These are phyloP conservation scores for Scutellaria minor DNA, from an alignment of 257 asterid species.

Conservation along the genomic window DNA sequence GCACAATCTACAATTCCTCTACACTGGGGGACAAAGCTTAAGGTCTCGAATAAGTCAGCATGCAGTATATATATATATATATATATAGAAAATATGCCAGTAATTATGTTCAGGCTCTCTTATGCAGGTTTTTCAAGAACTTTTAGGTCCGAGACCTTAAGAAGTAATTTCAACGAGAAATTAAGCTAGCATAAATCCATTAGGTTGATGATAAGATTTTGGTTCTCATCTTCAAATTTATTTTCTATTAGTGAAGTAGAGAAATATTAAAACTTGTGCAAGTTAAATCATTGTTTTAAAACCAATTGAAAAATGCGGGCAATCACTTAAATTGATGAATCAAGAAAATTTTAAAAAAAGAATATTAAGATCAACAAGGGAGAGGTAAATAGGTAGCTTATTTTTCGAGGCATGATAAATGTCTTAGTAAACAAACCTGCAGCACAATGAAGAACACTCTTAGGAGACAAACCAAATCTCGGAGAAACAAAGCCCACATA, in stretches of 20 bases:
- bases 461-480: constrained; percentile 50
- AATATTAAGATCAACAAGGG: too few relatives aligned
- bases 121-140: too few relatives aligned
- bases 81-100: too few relatives aligned
- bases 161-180: too few relatives aligned
- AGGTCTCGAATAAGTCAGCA: too few relatives aligned
- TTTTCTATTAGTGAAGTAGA: not conserved
- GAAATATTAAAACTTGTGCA: not conserved
- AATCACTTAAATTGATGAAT: not conserved
- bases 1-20: not conserved
- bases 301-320: not conserved
- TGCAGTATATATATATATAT: too few relatives aligned
- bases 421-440: constrained; percentile 40
- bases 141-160: too few relatives aligned
- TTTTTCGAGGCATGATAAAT: too few relatives aligned
- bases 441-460: constrained; percentile 47
- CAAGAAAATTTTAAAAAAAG: too few relatives aligned
- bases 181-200: not conserved
- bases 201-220: not conserved
- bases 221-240: not conserved
- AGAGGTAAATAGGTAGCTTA: too few relatives aligned
- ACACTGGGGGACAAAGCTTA: too few relatives aligned
- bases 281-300: not conserved
- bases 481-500: constrained; percentile 33
- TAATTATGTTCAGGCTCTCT: too few relatives aligned